Evolutionary conservation across 2,329 filamentous ascomycete species (phyloP).

Genomic region (Fusarium caatingaense): DNA sequence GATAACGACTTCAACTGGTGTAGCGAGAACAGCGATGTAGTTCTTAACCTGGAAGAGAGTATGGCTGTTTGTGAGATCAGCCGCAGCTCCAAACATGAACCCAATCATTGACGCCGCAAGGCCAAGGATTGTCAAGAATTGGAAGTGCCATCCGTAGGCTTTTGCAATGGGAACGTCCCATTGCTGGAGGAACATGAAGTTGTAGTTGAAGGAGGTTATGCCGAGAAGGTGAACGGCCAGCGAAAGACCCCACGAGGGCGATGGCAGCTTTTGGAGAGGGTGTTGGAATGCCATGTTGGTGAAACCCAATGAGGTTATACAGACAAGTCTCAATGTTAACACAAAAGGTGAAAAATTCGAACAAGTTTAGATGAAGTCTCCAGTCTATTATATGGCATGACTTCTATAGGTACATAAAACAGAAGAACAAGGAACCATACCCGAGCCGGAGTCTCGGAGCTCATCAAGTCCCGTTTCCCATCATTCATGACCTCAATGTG

Average conservation of each 20-base stretch:
- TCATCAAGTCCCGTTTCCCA: conserved; percentile 25
- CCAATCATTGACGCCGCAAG: conserved; percentile 70
- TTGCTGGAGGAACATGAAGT: conserved; percentile 62
- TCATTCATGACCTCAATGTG: conserved; percentile 41
- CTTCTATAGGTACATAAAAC: not conserved
- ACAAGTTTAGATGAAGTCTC: not conserved
- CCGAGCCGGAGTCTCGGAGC: conserved; percentile 32
- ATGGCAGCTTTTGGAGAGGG: conserved; percentile 72
- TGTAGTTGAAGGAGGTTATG: conserved; percentile 63
- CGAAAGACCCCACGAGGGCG: conserved; percentile 73
- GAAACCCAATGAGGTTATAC: not conserved
- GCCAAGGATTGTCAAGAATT: conserved; percentile 81
- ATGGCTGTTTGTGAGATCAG: conserved; percentile 70
- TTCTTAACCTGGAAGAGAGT: conserved; percentile 76
- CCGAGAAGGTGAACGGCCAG: conserved; percentile 69
- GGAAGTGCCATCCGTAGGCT: conserved; percentile 74
- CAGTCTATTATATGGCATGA: conserved; percentile 7
- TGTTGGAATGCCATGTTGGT: conserved; percentile 59
- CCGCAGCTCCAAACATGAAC: conserved; percentile 70
- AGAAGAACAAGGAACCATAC: conserved; percentile 16
- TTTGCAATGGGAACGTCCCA: conserved; percentile 65
- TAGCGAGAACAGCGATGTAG: conserved; percentile 70
- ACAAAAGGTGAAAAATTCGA: not conserved
- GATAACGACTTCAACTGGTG: conserved; percentile 78
- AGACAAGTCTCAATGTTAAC: not conserved